These are phyloP conservation scores for Auriscalpium microsporum DNA, from an alignment of 768 basidiomycete genomes.

Conservation along the genomic window DNA sequence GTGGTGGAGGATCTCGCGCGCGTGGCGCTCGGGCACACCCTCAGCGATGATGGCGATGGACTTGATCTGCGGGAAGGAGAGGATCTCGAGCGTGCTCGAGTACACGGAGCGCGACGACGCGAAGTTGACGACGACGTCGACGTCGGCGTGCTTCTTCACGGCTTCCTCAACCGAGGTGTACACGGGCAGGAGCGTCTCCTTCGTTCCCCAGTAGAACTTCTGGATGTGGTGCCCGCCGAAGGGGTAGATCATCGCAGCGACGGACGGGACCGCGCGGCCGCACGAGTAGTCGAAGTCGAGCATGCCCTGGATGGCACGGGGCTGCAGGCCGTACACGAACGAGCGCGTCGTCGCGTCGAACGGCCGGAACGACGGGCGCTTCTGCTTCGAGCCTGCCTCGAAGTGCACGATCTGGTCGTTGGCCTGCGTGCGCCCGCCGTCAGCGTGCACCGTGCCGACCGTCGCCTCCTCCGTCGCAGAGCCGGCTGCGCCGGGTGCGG, in stretches of 20 bases:
- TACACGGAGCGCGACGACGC: constrained; percentile 91
- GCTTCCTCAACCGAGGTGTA: constrained; percentile 91
- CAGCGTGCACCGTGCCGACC: constrained; percentile 67
- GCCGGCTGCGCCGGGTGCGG: constrained; percentile 30
- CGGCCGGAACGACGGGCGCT: constrained; percentile 77
- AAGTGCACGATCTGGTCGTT: constrained; percentile 90
- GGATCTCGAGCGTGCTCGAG: constrained; percentile 86
- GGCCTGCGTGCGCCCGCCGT: constrained; percentile 75
- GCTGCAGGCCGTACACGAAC: constrained; percentile 97
- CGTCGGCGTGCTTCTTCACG: constrained; percentile 89
- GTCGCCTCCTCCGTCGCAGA: constrained; percentile 28
- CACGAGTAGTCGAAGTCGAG: constrained; percentile 99
- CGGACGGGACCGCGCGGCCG: constrained; percentile 81
- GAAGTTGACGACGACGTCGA: constrained; percentile 98
- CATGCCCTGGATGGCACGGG: constrained; percentile 97
- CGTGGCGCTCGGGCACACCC: constrained; percentile 97
- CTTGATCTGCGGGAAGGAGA: constrained; percentile 61
- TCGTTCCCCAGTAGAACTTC: constrained; percentile 99
- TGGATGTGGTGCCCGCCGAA: constrained; percentile 99
- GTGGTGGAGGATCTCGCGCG: constrained; percentile 88
- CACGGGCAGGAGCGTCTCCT: constrained; percentile 96
- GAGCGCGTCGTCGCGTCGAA: constrained; percentile 93
- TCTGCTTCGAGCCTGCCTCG: constrained; percentile 35
- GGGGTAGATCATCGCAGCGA: constrained; percentile 99
- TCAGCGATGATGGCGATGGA: constrained; percentile 92